These are phyloP conservation scores for Podaxis carcinomalis DNA, from an alignment of 768 basidiomycete species.

Conservation along the genomic window DNA sequence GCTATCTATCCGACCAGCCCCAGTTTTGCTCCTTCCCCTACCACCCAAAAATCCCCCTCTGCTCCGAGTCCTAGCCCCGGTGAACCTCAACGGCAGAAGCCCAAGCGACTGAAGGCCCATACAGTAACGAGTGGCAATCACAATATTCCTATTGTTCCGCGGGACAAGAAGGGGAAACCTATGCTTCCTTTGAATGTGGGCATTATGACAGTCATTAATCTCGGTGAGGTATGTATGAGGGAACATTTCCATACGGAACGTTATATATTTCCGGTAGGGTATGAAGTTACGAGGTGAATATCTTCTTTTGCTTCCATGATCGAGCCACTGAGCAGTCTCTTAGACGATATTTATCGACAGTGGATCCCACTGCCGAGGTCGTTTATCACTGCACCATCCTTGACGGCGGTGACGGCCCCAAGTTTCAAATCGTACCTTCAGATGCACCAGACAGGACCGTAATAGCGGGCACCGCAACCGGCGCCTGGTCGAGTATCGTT, in stretches of 20 bases:
- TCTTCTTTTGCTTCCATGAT: neutral
- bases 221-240: constrained; percentile 76
- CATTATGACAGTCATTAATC: constrained; percentile 76
- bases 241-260: constrained; percentile 86
- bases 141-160: constrained; percentile 75
- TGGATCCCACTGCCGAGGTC: constrained; percentile 61
- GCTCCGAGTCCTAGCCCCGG: constrained; percentile 17
- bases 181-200: constrained; percentile 79
- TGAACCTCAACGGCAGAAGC: constrained; percentile 49
- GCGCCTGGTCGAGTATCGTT: constrained; percentile 83
- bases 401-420: constrained; percentile 81
- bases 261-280: constrained; percentile 87
- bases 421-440: constrained; percentile 77
- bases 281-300: constrained; percentile 71
- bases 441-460: constrained; percentile 70
- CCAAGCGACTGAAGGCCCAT: constrained; percentile 77
- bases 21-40: constrained; percentile 21
- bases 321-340: constrained; percentile 8
- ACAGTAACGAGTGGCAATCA: constrained; percentile 74
- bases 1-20: constrained; percentile 31
- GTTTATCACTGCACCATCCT: constrained; percentile 82
- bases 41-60: constrained; percentile 15
- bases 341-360: constrained; percentile 77
- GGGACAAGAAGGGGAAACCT: constrained; percentile 67
- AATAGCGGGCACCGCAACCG: constrained; percentile 83